These are phyloP conservation scores for Takashimella koratensis DNA, from an alignment of 1,284 basidiomycete genomes.

Conservation along the genomic window DNA sequence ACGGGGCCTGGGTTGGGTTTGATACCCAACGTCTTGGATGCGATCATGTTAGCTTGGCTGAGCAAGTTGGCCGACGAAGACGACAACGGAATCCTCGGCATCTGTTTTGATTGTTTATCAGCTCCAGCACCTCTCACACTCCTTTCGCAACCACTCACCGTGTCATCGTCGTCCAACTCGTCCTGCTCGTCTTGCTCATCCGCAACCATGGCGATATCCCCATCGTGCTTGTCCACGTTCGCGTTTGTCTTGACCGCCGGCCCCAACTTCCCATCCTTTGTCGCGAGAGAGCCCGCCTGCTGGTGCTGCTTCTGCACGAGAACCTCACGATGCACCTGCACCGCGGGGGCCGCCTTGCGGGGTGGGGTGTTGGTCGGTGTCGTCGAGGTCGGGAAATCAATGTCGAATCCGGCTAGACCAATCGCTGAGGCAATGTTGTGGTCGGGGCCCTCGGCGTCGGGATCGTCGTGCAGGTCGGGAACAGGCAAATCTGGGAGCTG, in stretches of 20 bases:
- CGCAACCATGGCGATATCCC: background rate
- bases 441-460: slow-evolving; percentile 7
- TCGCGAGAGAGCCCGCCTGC: background rate
- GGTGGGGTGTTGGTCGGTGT: slow-evolving; percentile 4
- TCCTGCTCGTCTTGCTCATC: slow-evolving; percentile 3
- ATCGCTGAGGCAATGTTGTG: slow-evolving; percentile 10
- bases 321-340: background rate
- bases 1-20: slow-evolving; percentile 52
- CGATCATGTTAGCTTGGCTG: slow-evolving; percentile 38
- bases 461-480: slow-evolving; percentile 11
- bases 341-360: background rate
- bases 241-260: background rate
- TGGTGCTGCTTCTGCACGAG: background rate
- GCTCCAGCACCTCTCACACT: too few relatives aligned
- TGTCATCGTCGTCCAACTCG: background rate
- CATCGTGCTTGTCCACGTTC: background rate
- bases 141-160: background rate
- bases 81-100: background rate
- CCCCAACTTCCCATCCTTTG: background rate
- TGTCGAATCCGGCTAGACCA: slow-evolving; percentile 8
- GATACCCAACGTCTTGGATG: slow-evolving; percentile 42
- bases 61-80: slow-evolving; percentile 14
- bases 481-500: slow-evolving; percentile 16
- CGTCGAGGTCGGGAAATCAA: slow-evolving; percentile 3
- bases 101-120: too few relatives aligned